These are phyloP conservation scores for Inonotus hispidus DNA, from an alignment of 1,284 basidiomycete genomes.

Conservation along the genomic window DNA sequence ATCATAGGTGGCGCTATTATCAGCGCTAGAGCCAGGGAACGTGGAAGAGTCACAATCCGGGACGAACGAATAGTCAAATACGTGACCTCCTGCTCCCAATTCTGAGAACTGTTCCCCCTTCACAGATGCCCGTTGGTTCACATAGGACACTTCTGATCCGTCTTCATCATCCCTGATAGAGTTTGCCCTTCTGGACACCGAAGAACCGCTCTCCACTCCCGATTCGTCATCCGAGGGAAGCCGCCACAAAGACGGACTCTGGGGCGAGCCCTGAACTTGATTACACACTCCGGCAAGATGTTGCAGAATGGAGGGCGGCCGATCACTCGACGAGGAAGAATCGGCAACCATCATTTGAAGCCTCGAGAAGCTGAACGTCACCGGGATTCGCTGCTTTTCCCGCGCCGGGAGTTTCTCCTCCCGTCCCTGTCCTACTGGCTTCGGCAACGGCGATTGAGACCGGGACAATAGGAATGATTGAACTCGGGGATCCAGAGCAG, in stretches of 20 bases:
- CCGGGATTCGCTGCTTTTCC: not conserved
- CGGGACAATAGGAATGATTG: not conserved
- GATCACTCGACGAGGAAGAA: not conserved
- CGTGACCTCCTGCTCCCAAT: not conserved
- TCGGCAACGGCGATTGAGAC: not conserved
- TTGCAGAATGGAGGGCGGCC: not conserved
- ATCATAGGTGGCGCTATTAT: not conserved
- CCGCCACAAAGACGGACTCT: not conserved
- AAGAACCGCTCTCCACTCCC: not conserved
- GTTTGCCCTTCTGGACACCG: not conserved
- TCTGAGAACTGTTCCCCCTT: not conserved
- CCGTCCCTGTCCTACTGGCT: too few species aligned
- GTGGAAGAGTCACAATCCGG: not conserved
- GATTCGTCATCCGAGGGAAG: not conserved
- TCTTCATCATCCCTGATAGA: not conserved
- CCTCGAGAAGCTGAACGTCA: slow-evolving; percentile 1
- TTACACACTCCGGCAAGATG: slow-evolving; percentile 1
- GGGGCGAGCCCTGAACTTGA: not conserved
- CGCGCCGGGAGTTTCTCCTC: too few species aligned
- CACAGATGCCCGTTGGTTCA: not conserved
- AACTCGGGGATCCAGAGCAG: not conserved
- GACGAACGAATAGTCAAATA: not conserved
- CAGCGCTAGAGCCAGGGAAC: not conserved
- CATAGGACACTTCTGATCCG: not conserved
- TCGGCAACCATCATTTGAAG: not conserved